Evolutionary conservation across 768 basidiomycete species (phyloP).

Genomic region (Panaeolus papilionaceus): DNA sequence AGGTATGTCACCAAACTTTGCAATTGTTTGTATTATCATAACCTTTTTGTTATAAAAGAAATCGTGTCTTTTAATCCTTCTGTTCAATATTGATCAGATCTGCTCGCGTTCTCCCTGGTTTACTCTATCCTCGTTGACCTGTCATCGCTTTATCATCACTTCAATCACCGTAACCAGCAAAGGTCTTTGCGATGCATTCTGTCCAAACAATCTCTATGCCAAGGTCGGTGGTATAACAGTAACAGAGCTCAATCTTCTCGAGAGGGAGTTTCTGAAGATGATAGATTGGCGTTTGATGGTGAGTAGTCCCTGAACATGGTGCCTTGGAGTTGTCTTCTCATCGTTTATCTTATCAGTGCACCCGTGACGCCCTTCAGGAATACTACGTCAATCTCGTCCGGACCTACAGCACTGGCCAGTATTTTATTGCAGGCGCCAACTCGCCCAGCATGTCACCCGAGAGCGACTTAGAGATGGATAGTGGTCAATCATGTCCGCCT

Average conservation of each 20-base stretch:
- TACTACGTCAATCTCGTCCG: constrained; percentile 95
- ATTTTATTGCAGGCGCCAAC: constrained; percentile 54
- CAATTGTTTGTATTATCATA: background rate
- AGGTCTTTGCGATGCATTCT: constrained; percentile 94
- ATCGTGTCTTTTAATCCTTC: constrained; percentile 79
- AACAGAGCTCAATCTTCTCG: constrained; percentile 91
- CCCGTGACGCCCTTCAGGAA: constrained; percentile 87
- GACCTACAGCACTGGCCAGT: constrained; percentile 73
- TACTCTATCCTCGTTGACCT: constrained; percentile 94
- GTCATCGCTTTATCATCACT: constrained; percentile 97
- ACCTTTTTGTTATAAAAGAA: constrained; percentile 49
- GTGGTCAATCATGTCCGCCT: constrained; percentile 54
- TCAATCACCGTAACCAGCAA: constrained; percentile 93
- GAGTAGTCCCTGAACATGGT: constrained; percentile 47
- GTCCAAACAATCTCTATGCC: constrained; percentile 93
- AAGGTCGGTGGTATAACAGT: constrained; percentile 95
- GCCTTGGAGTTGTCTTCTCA: constrained; percentile 34
- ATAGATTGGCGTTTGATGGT: constrained; percentile 97
- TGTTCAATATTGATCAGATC: constrained; percentile 94
- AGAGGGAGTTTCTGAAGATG: constrained; percentile 89
- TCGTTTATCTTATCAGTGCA: constrained; percentile 65
- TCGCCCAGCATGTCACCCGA: constrained; percentile 50
- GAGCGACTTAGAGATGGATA: constrained; percentile 65
- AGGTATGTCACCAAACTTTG: constrained; percentile 54
- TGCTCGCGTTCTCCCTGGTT: constrained; percentile 87